Base-by-base conservation (phyloP, 2,329 filamentous ascomycete species). In the Aspergillus quadrilineatus region DNA sequence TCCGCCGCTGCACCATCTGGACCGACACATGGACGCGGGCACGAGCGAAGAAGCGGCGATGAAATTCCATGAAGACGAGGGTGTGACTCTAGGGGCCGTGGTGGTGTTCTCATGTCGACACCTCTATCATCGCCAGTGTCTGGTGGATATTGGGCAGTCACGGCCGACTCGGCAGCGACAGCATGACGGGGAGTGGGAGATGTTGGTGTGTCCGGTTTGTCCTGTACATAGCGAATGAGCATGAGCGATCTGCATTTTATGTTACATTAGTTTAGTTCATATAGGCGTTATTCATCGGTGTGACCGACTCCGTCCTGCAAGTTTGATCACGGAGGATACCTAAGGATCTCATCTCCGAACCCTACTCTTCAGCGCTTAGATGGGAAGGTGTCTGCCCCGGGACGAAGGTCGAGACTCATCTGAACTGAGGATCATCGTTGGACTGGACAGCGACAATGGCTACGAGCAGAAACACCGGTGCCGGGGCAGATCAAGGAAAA, bases 101-200 rank as follows among this genome's bases (percentile, higher is more conserved):
- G 69, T 80, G 34, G 71, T 79, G 14, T 80, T 80, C 63, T 74
- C 77, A 8, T 80, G 78, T 65, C 72, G 78, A 52, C 78, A 80
- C 67, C 57, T 79, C 48, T 80, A 78, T 64, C 78, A 80, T 64
- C 75, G 72, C 26, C 69, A 67, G 37, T 80, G 78, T 66, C 63
- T 80, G 52, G 55, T 73, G 57, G 67, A 73, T 30, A 57, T 68
- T 51, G 60, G 51, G 34, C 57, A 57, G 42, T 57, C 58, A 39
- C 46, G 46, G 14, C 50, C 55, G 7, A 6, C 42, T 6, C 45
- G 54, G 39, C 46, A 43, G 39, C 63, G 56, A 45, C 65, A 58
- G 30, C 58, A 65, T 47, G 61, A 62, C 53, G 50, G 39, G 6
- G 62, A 65, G 7, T 58, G 60, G 52, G 72, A 69, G 48, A 60